Percentiles rank a stretch among this genome's conserved stretches.
Conservation (phyloP, 2,329 filamentous ascomycete species). For the Fusarium chuoi region DNA sequence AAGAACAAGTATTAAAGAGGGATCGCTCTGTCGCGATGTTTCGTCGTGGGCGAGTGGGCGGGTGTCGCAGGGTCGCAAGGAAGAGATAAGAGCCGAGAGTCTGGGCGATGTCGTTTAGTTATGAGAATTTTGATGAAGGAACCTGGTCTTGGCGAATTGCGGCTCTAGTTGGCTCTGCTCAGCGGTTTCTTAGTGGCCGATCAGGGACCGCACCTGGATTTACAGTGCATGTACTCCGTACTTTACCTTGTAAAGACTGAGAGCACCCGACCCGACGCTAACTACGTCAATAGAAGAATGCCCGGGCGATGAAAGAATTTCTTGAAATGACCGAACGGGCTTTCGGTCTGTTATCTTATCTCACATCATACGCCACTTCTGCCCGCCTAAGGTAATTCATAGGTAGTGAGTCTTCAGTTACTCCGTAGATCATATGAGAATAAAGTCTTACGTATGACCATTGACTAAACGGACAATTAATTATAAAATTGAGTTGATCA, state of each 20-base stretch:
- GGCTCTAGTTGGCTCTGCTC: slow-evolving; percentile 27
- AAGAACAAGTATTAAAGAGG: not conserved
- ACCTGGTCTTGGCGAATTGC: slow-evolving; percentile 25
- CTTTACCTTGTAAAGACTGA: not conserved
- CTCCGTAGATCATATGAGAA: not conserved
- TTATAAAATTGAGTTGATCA: not conserved
- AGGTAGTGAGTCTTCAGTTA: not conserved
- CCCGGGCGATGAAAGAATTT: slow-evolving; percentile 29
- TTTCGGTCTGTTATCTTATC: slow-evolving; percentile 14
- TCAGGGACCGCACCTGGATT: slow-evolving; percentile 8
- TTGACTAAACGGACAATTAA: not conserved
- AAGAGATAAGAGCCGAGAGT: slow-evolving; percentile 20
- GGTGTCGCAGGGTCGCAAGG: slow-evolving; percentile 30
- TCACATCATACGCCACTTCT: not conserved
- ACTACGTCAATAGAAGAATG: not conserved
- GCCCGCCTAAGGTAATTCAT: not conserved
- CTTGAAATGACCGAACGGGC: not conserved
- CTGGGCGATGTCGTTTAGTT: slow-evolving; percentile 29
- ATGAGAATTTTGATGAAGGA: slow-evolving; percentile 35
- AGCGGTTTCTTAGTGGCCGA: slow-evolving; percentile 25
- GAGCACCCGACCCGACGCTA: not conserved
- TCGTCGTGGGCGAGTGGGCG: slow-evolving; percentile 2
- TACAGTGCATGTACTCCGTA: not conserved
- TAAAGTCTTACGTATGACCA: not conserved
- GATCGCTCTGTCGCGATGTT: slow-evolving; percentile 16